Evolutionary conservation across 106 monocot species (phyloP).

Genomic region (Allium sativum): DNA sequence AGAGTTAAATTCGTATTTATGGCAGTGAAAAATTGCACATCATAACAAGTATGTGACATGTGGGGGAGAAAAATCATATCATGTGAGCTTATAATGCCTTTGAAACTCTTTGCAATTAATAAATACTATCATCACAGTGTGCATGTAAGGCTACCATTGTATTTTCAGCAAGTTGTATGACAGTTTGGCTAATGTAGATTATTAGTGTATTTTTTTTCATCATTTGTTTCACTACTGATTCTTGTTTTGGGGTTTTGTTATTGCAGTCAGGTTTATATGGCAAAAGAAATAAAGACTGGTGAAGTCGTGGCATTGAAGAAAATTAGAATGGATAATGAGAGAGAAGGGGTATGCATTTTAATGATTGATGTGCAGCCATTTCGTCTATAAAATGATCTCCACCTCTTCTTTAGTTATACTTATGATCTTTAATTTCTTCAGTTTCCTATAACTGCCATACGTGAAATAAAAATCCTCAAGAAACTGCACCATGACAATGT

Average conservation of each 20-base stretch:
- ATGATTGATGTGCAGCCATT: not conserved
- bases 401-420: not conserved
- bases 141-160: too few species aligned
- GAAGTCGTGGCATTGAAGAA: conserved; percentile 96
- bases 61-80: too few species aligned
- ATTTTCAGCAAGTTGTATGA: too few species aligned
- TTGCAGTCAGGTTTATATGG: conserved; percentile 93
- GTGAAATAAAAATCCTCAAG: conserved; percentile 97
- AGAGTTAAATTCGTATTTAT: too few species aligned
- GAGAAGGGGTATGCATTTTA: conserved; percentile 67
- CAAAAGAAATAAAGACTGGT: conserved; percentile 76
- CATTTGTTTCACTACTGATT: too few species aligned
- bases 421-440: conserved; percentile 18
- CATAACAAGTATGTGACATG: too few species aligned
- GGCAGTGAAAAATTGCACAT: too few species aligned
- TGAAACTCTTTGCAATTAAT: too few species aligned
- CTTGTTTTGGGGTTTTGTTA: not conserved
- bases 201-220: too few species aligned
- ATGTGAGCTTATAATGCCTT: too few species aligned
- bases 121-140: too few species aligned
- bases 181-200: too few species aligned
- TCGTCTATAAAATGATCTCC: not conserved
- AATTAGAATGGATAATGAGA: conserved; percentile 97
- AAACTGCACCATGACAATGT: conserved; percentile 96
- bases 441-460: conserved; percentile 94